Evolutionary conservation across 2,329 filamentous ascomycete genomes (phyloP).

Genomic region (Trichoderma brevicompactum): DNA sequence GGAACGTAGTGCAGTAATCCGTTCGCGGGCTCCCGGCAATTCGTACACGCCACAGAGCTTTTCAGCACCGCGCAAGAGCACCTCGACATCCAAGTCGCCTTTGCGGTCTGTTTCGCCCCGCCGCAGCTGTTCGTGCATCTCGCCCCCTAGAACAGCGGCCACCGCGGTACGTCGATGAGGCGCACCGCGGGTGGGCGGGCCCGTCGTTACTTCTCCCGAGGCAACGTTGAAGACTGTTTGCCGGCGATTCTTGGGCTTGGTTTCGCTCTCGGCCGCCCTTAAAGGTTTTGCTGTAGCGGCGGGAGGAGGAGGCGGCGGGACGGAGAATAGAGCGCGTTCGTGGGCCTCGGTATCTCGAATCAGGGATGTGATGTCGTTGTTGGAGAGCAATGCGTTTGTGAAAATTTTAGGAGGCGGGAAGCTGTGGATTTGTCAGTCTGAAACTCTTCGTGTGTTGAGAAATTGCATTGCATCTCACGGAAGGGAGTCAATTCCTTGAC

Average conservation of each 20-base stretch:
- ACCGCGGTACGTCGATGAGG: conserved; percentile 80
- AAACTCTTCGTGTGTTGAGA: background rate
- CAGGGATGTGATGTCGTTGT: conserved; percentile 88
- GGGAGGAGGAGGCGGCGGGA: conserved; percentile 68
- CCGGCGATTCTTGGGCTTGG: conserved; percentile 47
- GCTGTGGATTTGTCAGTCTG: conserved; percentile 49
- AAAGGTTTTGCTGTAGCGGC: conserved; percentile 40
- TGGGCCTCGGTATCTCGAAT: conserved; percentile 95
- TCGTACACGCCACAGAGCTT: conserved; percentile 89
- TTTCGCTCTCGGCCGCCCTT: background rate
- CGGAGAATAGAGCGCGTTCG: conserved; percentile 92
- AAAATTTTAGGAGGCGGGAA: conserved; percentile 94
- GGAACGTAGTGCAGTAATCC: conserved; percentile 72
- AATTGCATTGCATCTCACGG: conserved; percentile 57
- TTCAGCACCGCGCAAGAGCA: conserved; percentile 83
- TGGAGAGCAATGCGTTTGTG: conserved; percentile 86
- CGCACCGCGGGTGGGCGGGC: conserved; percentile 49
- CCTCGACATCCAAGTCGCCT: conserved; percentile 83
- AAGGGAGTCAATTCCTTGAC: conserved; percentile 73
- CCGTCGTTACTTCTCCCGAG: conserved; percentile 65
- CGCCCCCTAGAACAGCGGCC: conserved; percentile 82
- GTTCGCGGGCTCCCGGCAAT: conserved; percentile 75
- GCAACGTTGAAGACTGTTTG: conserved; percentile 70
- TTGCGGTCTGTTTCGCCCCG: conserved; percentile 54
- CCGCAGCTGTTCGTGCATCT: conserved; percentile 81